phyloP scores from a whole-genome alignment of 1,284 basidiomycete genomes.

The Flammula alnicola region DNA sequence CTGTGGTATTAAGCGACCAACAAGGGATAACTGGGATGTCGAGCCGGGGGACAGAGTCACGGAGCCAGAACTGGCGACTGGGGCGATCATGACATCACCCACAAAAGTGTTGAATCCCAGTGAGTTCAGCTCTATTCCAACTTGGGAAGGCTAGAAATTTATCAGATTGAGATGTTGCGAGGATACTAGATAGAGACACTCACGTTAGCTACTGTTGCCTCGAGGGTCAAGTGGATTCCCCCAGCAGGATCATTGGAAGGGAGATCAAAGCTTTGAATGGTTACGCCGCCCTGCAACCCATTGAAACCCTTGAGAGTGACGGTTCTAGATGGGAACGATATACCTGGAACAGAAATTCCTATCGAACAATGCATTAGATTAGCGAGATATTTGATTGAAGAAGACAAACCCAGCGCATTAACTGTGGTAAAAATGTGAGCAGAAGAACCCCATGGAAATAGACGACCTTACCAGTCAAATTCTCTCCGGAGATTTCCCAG shows the following conservation, averaged over 20 bases:
- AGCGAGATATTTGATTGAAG: constrained; percentile 5
- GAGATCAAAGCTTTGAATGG: constrained; percentile 73
- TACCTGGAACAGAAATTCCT: constrained; percentile 63
- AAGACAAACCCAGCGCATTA: constrained; percentile 52
- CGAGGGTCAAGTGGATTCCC: constrained; percentile 73
- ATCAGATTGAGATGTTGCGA: constrained; percentile 8
- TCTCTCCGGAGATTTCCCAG: constrained; percentile 75
- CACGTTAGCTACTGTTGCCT: constrained; percentile 67
- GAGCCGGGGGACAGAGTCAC: constrained; percentile 64
- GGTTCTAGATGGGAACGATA: constrained; percentile 60
- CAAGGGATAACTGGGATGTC: constrained; percentile 58
- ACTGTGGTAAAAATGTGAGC: constrained; percentile 37
- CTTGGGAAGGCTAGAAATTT: constrained; percentile 67
- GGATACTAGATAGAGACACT: constrained; percentile 25
- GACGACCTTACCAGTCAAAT: constrained; percentile 54
- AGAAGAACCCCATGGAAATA: not conserved
- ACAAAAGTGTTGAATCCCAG: constrained; percentile 68
- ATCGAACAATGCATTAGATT: constrained; percentile 6
- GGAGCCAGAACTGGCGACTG: constrained; percentile 51
- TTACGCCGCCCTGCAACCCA: constrained; percentile 66
- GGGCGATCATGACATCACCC: constrained; percentile 61
- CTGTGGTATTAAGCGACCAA: constrained; percentile 72
- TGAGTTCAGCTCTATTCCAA: constrained; percentile 69
- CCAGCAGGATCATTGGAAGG: constrained; percentile 76
- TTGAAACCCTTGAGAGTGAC: constrained; percentile 78